Evolutionary conservation across 2,329 filamentous ascomycete genomes (phyloP).

Genomic region (Arachnopeziza araneosa): DNA sequence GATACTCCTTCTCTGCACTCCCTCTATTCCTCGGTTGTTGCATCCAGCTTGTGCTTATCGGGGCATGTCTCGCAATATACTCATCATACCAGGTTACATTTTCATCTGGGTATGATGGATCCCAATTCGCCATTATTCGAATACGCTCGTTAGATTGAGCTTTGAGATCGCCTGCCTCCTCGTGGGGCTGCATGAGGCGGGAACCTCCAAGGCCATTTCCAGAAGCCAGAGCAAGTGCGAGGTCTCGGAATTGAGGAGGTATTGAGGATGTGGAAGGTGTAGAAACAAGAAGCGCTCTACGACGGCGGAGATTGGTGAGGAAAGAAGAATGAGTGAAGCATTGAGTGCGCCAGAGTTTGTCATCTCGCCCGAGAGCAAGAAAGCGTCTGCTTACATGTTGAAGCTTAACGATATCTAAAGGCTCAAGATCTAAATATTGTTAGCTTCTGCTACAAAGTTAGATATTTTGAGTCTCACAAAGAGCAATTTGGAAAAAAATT

Average conservation of each 20-base stretch:
- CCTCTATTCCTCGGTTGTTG: conserved; percentile 50
- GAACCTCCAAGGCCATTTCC: conserved; percentile 27
- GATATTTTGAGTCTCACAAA: conserved; percentile 16
- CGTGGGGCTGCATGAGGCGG: conserved; percentile 16
- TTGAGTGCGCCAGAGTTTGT: conserved; percentile 67
- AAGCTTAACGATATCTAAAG: conserved; percentile 57
- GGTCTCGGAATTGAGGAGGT: conserved; percentile 35
- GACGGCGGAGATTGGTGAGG: conserved; percentile 54
- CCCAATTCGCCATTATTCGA: conserved; percentile 72
- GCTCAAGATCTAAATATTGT: conserved; percentile 51
- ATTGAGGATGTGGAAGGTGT: conserved; percentile 20
- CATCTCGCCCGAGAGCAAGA: conserved; percentile 63
- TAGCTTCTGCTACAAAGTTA: background rate
- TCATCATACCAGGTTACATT: conserved; percentile 80
- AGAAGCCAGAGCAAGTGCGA: conserved; percentile 23
- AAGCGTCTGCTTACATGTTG: conserved; percentile 66
- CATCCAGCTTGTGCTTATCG: conserved; percentile 72
- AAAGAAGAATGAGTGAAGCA: conserved; percentile 68
- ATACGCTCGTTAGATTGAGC: conserved; percentile 35
- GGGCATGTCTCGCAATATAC: conserved; percentile 76
- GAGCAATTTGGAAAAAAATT: conserved; percentile 26
- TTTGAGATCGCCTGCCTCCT: conserved; percentile 21
- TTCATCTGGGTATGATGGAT: conserved; percentile 69
- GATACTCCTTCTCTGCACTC: conserved; percentile 38
- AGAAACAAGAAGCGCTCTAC: conserved; percentile 38